Evolutionary conservation across 345 rosid genomes (phyloP), one percentile per base, ranked within the genome.

Genomic region (Linum usitatissimum): DNA sequence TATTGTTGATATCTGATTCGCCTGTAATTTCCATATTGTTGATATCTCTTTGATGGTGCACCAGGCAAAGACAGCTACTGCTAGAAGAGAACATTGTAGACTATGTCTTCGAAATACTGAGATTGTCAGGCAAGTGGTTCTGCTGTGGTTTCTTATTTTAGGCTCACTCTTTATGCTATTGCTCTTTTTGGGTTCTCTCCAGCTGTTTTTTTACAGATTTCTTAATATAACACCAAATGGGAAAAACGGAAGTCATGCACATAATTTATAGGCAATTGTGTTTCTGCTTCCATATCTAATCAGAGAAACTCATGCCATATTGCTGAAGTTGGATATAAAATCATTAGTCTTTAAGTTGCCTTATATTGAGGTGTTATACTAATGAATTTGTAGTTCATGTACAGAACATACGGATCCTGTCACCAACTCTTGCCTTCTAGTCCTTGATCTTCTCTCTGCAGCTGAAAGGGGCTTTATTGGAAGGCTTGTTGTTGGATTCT

Each of bases 101-200:
- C 64, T 92, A 90, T 64, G 83, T 87, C 56, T 87, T 92, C 79
- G 99, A 92, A 85, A 77, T 86, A 68, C 77, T 92, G 63, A 86
- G 97, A 53, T 71, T 90, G 67, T 83, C 96, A 80, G 97, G 99
- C 80, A 70, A 72, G 36, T 19, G 51, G 15, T 15, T 45, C 55
- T 19, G 20, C 30, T 60, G 6, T 60, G 31, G 28, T 20, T 45
- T 36, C n/a, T 38, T 49, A 36, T 34, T 34, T 7, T 34, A 34
- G 5, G 8, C 6, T 34, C 8, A 34, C 38, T 34, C 6, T 21
- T 28, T 13, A 4, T 55, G 45, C 8, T 45, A 48, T 18, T 20
- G 20, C 54, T 64, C 42, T 18, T 39, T 59, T 30, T 18, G 28
- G 55, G 18, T 14, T 8, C 23, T 18, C 18, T 8, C 3, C 18